Percentiles rank a stretch among this genome's conserved stretches.
Conservation (phyloP, 1,284 basidiomycete genomes). For the Pyrrhoderma lamaoense region DNA sequence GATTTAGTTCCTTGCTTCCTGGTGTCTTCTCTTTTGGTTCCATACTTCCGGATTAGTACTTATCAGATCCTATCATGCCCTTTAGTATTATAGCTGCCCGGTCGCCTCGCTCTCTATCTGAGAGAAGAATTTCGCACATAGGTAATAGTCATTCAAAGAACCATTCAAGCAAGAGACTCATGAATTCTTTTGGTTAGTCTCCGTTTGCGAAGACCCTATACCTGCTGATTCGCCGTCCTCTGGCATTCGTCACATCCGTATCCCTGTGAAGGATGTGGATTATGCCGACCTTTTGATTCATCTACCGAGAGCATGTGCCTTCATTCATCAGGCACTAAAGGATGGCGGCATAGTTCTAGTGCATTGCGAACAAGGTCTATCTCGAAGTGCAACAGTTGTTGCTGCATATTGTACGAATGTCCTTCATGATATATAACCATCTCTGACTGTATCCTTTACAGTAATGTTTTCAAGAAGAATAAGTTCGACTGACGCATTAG, state of each 20-base stretch:
- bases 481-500: conserved; percentile 51
- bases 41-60: background rate
- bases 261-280: conserved; percentile 73
- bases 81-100: conserved; percentile 63
- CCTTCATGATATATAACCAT: background rate
- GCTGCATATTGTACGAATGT: conserved; percentile 61
- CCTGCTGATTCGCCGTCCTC: conserved; percentile 69
- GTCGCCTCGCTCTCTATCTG: conserved; percentile 65
- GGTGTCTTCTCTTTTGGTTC: background rate
- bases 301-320: conserved; percentile 68
- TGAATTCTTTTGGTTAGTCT: conserved; percentile 29
- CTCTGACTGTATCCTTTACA: conserved; percentile 24
- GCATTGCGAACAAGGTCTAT: conserved; percentile 78
- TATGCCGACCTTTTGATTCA: conserved; percentile 77
- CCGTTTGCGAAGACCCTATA: conserved; percentile 64
- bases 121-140: conserved; percentile 70
- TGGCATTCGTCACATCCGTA: conserved; percentile 61
- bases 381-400: conserved; percentile 74
- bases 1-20: conserved; percentile 23
- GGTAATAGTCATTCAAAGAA: conserved; percentile 7
- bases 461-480: conserved; percentile 69
- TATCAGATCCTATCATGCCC: background rate
- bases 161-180: background rate
- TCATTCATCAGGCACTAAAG: conserved; percentile 68
- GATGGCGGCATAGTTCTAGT: conserved; percentile 72